Conservation (phyloP, 305 asterid genomes). For the Solanum hybrid region DNA sequence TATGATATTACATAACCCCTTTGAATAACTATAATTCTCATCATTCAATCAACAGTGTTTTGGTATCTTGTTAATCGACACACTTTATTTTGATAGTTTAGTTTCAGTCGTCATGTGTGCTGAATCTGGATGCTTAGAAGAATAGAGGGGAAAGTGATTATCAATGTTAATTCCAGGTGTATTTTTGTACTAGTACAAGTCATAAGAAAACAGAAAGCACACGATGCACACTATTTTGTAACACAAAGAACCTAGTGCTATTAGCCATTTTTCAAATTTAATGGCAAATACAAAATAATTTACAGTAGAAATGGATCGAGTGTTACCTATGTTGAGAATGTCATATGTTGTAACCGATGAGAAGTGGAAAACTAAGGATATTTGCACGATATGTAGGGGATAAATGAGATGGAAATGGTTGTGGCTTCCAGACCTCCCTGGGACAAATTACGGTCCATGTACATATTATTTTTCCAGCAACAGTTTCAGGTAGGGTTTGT, state of each 20-base stretch:
- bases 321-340: not conserved
- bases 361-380: not conserved
- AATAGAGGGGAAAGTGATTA: not conserved
- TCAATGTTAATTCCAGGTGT: not conserved
- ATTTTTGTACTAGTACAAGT: not conserved
- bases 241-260: not conserved
- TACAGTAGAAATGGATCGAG: not conserved
- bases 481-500: not conserved
- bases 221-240: not conserved
- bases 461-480: not conserved
- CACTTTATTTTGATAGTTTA: not conserved
- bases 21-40: not conserved
- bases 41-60: not conserved
- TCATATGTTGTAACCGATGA: not conserved
- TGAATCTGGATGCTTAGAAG: not conserved
- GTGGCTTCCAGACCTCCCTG: not conserved
- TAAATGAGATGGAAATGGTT: not conserved
- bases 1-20: not conserved
- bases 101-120: not conserved
- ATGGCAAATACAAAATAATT: not conserved
- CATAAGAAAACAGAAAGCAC: not conserved
- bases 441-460: not conserved
- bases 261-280: not conserved
- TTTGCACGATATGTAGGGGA: not conserved
- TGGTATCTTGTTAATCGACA: not conserved